Base-by-base conservation (phyloP, 495 filamentous ascomycete species). In the Rhypophila decipiens region DNA sequence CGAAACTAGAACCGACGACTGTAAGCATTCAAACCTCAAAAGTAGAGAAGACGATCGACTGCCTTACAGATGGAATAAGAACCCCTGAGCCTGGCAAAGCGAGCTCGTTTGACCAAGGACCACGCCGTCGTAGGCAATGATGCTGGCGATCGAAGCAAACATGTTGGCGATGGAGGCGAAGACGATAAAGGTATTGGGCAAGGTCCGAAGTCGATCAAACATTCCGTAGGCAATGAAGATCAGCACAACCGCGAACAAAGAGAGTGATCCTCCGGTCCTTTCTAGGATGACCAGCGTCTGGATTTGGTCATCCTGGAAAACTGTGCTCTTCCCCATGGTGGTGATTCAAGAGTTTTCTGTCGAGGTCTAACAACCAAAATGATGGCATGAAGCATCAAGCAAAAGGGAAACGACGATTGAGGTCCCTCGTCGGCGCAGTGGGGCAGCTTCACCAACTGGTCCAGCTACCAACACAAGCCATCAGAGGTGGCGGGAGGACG, bases 141-240 rank as follows among this genome's bases (percentile, higher is more conserved):
- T 61, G 2, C 83, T 82, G 9, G 81, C 87, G 20, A 86, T 70
- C 61, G 83, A 87, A 34, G 83, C 76, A 48, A 82, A 68, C 1
- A 87, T 61, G 53, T 90, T 93, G 23, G 84, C 85, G 58, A 84
- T 82, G 3, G 81, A 83, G 2, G 87, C 85, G 60, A 82, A 88
- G 56, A 90, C 85, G 11, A 90, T 76, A 5, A 93, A 74, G 1
- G 83, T 77, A 52, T 89, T 91, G 49, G 88, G 86, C 3, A 86
- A 82, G 47, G 85, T 87, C 24, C 83, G 74, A 40, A 85, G 74
- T 24, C 66, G 61, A 17, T 60, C 64, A 23, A 72, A 75, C 1
- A 70, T 44, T 3, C 77, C 60, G 55, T 85, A 90, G 29, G 85
- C 85, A 17, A 75, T 51, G 36, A 90, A 73, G 13, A 93, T 83